Evolutionary conservation across 2,329 filamentous ascomycete genomes (phyloP).

Genomic region (Monosporascus sp.): DNA sequence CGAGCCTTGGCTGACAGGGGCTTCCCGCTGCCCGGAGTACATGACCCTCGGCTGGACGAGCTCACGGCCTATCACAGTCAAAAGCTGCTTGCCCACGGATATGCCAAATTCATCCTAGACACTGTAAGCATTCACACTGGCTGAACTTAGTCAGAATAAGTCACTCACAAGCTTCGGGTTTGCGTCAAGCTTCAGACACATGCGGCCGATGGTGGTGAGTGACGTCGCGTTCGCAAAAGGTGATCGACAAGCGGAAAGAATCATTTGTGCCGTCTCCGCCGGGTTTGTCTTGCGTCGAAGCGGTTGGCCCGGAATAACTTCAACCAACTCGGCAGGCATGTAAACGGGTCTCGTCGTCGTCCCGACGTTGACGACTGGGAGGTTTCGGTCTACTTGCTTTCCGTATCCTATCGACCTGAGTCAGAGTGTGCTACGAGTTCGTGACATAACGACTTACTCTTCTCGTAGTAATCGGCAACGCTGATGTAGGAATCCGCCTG

Average conservation of each 20-base stretch:
- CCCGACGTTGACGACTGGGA: slow-evolving; percentile 65
- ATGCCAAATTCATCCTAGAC: slow-evolving; percentile 52
- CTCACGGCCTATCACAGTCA: slow-evolving; percentile 69
- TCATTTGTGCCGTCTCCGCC: slow-evolving; percentile 62
- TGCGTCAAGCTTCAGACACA: slow-evolving; percentile 51
- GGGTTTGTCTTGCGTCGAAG: slow-evolving; percentile 53
- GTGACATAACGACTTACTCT: slow-evolving; percentile 30
- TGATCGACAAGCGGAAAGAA: slow-evolving; percentile 62
- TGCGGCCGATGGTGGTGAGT: slow-evolving; percentile 53
- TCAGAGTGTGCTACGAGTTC: slow-evolving; percentile 6
- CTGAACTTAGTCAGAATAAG: not conserved
- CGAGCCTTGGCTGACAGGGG: slow-evolving; percentile 28
- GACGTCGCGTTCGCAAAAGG: slow-evolving; percentile 63
- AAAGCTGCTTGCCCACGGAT: slow-evolving; percentile 51
- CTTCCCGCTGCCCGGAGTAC: slow-evolving; percentile 41
- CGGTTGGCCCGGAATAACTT: slow-evolving; percentile 59
- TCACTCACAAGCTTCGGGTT: slow-evolving; percentile 39
- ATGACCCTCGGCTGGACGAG: slow-evolving; percentile 53
- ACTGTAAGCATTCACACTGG: slow-evolving; percentile 1
- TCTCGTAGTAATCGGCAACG: slow-evolving; percentile 39
- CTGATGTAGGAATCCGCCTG: slow-evolving; percentile 20
- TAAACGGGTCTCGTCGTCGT: slow-evolving; percentile 51
- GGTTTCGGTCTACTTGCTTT: slow-evolving; percentile 25
- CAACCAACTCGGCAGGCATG: slow-evolving; percentile 61
- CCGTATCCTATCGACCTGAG: slow-evolving; percentile 17